Percentiles rank a stretch among this genome's conserved stretches.
These are phyloP conservation scores for Kwoniella botswanensis DNA, from an alignment of 768 basidiomycete species.

Conservation along the genomic window DNA sequence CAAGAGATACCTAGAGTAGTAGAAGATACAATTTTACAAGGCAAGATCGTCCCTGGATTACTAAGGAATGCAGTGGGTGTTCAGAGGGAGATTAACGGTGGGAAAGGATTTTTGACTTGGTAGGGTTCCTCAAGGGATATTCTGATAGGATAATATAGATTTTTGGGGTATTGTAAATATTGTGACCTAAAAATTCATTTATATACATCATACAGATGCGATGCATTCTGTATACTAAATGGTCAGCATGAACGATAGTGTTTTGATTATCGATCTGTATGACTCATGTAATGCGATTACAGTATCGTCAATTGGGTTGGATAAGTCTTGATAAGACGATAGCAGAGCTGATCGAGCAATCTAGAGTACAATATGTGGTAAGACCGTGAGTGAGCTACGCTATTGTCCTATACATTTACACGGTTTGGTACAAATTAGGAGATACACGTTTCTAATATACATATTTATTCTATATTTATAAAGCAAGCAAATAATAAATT, in stretches of 20 bases:
- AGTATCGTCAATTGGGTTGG: no score
- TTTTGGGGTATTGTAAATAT: background rate
- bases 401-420: background rate
- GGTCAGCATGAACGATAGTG: no score
- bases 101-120: slow-evolving; percentile 26
- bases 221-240: no score
- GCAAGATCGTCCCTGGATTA: slow-evolving; percentile 80
- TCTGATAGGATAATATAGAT: background rate
- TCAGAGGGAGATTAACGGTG: slow-evolving; percentile 26
- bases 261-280: no score
- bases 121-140: background rate
- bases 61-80: slow-evolving; percentile 86
- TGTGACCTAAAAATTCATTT: no score
- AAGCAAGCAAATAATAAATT: no score
- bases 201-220: no score
- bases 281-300: no score
- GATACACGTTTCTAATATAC: background rate
- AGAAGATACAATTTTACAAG: slow-evolving; percentile 81
- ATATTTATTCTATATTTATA: background rate
- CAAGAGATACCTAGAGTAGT: slow-evolving; percentile 69
- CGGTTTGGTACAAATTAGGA: background rate
- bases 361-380: background rate
- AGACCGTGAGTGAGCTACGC: background rate
- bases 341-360: no score
- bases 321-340: no score